Evolutionary conservation across 2,329 filamentous ascomycete species (phyloP).

Genomic region (Rutstroemia sp.): DNA sequence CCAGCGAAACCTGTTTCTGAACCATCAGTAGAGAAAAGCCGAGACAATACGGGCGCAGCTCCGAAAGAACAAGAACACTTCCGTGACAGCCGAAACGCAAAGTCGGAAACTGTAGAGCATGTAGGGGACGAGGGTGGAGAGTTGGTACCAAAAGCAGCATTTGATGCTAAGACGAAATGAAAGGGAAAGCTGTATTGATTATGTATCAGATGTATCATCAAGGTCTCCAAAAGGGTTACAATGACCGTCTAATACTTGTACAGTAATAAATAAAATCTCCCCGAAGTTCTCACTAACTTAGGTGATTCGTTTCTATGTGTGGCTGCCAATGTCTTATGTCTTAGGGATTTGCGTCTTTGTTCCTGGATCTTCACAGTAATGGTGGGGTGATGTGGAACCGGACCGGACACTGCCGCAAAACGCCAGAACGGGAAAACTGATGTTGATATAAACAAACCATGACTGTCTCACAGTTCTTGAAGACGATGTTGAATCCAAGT

Average conservation of each 20-base stretch:
- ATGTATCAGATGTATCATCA: constrained; percentile 23
- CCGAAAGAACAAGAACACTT: not conserved
- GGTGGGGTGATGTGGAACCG: no score
- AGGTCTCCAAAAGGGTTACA: constrained; percentile 6
- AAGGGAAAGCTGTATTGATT: constrained; percentile 11
- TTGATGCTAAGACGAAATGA: constrained; percentile 32
- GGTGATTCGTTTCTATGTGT: no score
- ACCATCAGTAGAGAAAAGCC: not conserved
- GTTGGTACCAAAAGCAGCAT: constrained; percentile 41
- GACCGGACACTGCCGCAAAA: no score
- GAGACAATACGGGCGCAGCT: not conserved
- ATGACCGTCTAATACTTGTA: not conserved
- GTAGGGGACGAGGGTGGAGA: constrained; percentile 33
- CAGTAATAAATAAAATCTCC: not conserved
- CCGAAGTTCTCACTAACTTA: no score
- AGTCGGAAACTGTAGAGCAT: constrained; percentile 15
- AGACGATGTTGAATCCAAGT: no score
- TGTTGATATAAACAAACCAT: no score
- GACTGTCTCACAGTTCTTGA: no score
- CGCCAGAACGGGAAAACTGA: no score
- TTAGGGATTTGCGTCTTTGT: no score
- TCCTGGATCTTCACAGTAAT: no score
- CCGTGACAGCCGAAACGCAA: constrained; percentile 19
- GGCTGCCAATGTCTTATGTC: no score
- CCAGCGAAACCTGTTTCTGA: not conserved